Conservation (phyloP, 129 eudicot genomes). For the Helianthus tuberosus region DNA sequence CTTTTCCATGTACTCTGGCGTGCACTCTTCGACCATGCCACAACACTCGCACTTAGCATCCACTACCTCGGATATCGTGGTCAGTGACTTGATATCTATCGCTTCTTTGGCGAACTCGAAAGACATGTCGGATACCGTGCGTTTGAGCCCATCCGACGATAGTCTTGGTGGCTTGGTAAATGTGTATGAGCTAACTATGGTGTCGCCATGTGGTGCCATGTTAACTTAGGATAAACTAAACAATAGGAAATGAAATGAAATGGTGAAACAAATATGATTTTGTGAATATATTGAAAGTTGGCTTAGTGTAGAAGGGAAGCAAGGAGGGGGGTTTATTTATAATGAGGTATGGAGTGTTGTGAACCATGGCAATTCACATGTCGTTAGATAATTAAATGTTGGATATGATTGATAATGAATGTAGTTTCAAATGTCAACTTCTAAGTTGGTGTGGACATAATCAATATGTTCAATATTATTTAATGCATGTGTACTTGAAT, state of each 20-base stretch:
- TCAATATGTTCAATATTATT: slow-evolving; percentile 25
- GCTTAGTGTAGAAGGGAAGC: slow-evolving; percentile 46
- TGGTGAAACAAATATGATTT: background rate
- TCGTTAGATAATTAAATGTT: slow-evolving; percentile 26
- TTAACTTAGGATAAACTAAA: background rate
- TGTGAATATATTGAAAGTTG: slow-evolving; percentile 16
- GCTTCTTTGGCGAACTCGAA: slow-evolving; percentile 52
- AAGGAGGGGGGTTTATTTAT: slow-evolving; percentile 38
- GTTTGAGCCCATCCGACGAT: slow-evolving; percentile 57
- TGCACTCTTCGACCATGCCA: slow-evolving; percentile 81
- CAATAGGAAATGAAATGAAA: background rate
- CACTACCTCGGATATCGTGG: slow-evolving; percentile 61
- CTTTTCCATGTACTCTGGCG: slow-evolving; percentile 62
- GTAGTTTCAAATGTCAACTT: slow-evolving; percentile 35
- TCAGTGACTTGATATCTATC: slow-evolving; percentile 25
- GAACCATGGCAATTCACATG: slow-evolving; percentile 46
- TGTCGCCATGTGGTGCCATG: slow-evolving; percentile 71
- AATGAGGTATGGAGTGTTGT: slow-evolving; percentile 32
- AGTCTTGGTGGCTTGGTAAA: slow-evolving; percentile 52
- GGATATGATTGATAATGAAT: slow-evolving; percentile 39
- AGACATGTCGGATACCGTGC: slow-evolving; percentile 66
- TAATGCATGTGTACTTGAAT: slow-evolving; percentile 23
- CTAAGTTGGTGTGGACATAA: slow-evolving; percentile 35
- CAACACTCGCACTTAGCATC: slow-evolving; percentile 82
- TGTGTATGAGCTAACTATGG: slow-evolving; percentile 31